Evolutionary conservation across 805 yeast species (phyloP).

Genomic region (Kuraishia borneana): DNA sequence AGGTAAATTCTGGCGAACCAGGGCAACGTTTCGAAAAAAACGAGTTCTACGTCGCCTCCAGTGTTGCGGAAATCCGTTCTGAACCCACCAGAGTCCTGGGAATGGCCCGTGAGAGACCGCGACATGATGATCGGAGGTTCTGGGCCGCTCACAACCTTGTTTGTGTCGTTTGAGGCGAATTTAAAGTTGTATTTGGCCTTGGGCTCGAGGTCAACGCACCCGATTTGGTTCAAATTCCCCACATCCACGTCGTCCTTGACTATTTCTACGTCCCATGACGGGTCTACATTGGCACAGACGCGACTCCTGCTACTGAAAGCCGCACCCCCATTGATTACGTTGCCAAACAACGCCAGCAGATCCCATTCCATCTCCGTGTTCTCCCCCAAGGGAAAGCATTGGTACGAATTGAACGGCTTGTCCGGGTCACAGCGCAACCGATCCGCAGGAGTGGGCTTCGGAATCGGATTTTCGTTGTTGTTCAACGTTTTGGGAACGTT

Average conservation of each 20-base stretch:
- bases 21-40: slow-evolving; percentile 76
- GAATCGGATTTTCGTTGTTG: slow-evolving; percentile 55
- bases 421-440: slow-evolving; percentile 62
- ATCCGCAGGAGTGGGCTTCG: slow-evolving; percentile 65
- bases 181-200: slow-evolving; percentile 21
- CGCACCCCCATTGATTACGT: slow-evolving; percentile 51
- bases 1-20: slow-evolving; percentile 86
- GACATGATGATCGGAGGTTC: slow-evolving; percentile 63
- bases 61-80: slow-evolving; percentile 73
- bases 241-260: slow-evolving; percentile 1
- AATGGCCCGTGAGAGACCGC: slow-evolving; percentile 83
- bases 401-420: slow-evolving; percentile 47
- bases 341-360: slow-evolving; percentile 61
- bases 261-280: too few relatives aligned
- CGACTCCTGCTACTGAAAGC: slow-evolving; percentile 34
- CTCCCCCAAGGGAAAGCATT: slow-evolving; percentile 71
- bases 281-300: slow-evolving; percentile 29
- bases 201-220: slow-evolving; percentile 14
- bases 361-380: slow-evolving; percentile 33
- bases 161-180: slow-evolving; percentile 34
- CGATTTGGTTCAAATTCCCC: background rate
- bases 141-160: slow-evolving; percentile 23
- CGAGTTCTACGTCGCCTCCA: slow-evolving; percentile 31
- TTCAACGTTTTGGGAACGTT: slow-evolving; percentile 61
- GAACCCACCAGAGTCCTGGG: slow-evolving; percentile 85